Base-by-base conservation (phyloP, 371 early-diverging fungal species). In the Chytridiales sp. region DNA sequence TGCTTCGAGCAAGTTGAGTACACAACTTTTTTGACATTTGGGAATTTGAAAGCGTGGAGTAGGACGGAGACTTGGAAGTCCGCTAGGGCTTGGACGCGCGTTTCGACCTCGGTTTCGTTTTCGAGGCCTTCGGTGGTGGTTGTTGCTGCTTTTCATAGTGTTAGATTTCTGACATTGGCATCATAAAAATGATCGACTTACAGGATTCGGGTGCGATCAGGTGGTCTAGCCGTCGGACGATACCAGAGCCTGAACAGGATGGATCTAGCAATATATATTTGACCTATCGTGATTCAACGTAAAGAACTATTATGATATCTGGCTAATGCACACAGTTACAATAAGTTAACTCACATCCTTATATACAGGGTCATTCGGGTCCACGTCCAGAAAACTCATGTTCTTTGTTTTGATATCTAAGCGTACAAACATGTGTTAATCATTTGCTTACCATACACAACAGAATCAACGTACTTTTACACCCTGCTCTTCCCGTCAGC, bases 1-100 rank as follows among this genome's bases (percentile, higher is more conserved):
- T 98, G 92, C 39, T 93, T 83, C 0, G 99, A 99, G 70, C 99
- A 99, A 3, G 99, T 98, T 34, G 99, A 99, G 74, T 99, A 99
- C 1, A 90, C 87, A 11, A 99, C 81, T 54, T 83, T 82, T 59
- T 91, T 85, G 21, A 85, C 87, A 3, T 75, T 78, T 5, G 87
- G 85, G 62, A 93, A 91, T 68, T 80, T 83, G 61, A 91, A 74
- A 3, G 89, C 87, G 67, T 91, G 91, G 50, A 82, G 51, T n/a
- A 79, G 36, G 5, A 57, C 72, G 9, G 59, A 44, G 24, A 52
- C 40, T 51, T 79, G 79, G 56, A 79, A 79, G 26, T 67, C 66
- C 6, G 79, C 84, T 42, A 96, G 72, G 8, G 81, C 81, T 26
- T 72, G 61, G 35, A 94, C 71, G 21, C 94, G 86, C 11, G 86